Base-by-base conservation (phyloP, 2,329 filamentous ascomycete genomes). In the Aspergillus sojae region DNA sequence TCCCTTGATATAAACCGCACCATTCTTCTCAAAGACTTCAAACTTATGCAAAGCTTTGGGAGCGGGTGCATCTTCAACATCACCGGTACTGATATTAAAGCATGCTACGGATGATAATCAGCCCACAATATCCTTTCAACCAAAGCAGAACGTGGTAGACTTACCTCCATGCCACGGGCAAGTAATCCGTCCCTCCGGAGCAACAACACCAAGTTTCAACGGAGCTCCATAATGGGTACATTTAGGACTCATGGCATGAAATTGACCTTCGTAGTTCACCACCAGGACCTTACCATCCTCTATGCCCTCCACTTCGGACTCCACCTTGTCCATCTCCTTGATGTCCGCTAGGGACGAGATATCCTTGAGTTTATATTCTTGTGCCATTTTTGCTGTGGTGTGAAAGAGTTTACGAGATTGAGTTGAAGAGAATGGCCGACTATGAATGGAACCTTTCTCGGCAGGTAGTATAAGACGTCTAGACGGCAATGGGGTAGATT, bases 161-260 rank as follows among this genome's bases (percentile, higher is more conserved):
- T 68, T 76, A 95, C 92, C 93, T 82, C 94, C 94, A 77, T 98
- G 94, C 95, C 95, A 98, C 4, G 94, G 93, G 77, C 95, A 99
- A 7, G 92, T 97, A 66, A 99, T 79, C 57, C 93, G 86, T 5
- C 95, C 95, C 69, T 91, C 89, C 3, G 88, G 87, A 9, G 92
- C 92, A 67, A 99, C 80, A 9, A 98, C 89, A 60, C 95, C 95
- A 70, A 94, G 93, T 59, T 89, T 88, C 68, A 99, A 81, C 16
- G 95, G 95, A 46, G 94, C 95, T 39, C 95, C 94, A 76, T 96
- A 98, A 80, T 98, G 94, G 16, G 87, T 89, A 75, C 95, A 99
- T 70, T 90, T 95, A 45, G 92, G 83, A 41, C 91, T 93, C 41
- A 96, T 78, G 34, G 94, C 95, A 75, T 94, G 89, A 19, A 94